A percentile compares a stretch with the other conserved stretches of the same genome.
Evolutionary conservation across 2,329 filamentous ascomycete genomes (phyloP).

Genomic region (Xylaria sp.): DNA sequence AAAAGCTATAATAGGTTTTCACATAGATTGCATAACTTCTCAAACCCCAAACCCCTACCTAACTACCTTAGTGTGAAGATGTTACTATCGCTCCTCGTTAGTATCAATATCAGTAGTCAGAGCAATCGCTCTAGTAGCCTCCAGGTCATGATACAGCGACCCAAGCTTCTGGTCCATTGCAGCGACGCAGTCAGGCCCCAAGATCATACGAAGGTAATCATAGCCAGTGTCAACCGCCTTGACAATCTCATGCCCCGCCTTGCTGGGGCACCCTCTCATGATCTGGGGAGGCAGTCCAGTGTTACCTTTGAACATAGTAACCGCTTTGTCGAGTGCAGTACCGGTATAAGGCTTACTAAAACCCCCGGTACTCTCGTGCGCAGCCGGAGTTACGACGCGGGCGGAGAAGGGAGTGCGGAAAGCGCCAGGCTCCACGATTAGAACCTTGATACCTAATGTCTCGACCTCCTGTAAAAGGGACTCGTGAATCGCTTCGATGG

Average conservation of each 20-base stretch:
- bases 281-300: not conserved
- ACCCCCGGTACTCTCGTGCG: slow-evolving; percentile 13
- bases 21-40: too few species aligned
- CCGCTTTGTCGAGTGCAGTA: slow-evolving; percentile 21
- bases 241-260: slow-evolving; percentile 26
- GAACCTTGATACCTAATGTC: slow-evolving; percentile 23
- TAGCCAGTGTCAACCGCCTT: slow-evolving; percentile 25
- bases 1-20: too few species aligned
- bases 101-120: slow-evolving; percentile 16
- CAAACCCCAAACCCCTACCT: too few species aligned
- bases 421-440: slow-evolving; percentile 27
- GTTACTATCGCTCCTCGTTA: slow-evolving; percentile 3
- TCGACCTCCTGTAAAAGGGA: slow-evolving; percentile 22
- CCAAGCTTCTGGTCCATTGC: slow-evolving; percentile 23
- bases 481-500: slow-evolving; percentile 29
- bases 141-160: slow-evolving; percentile 8
- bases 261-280: slow-evolving; percentile 24
- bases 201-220: slow-evolving; percentile 29
- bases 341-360: slow-evolving; percentile 22
- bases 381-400: slow-evolving; percentile 11
- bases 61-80: too few species aligned
- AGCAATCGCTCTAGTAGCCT: slow-evolving; percentile 9
- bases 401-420: slow-evolving; percentile 26
- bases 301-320: slow-evolving; percentile 1
- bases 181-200: slow-evolving; percentile 25